Conservation (phyloP, 495 filamentous ascomycete genomes). For the Staphylotrichum tortipilum region DNA sequence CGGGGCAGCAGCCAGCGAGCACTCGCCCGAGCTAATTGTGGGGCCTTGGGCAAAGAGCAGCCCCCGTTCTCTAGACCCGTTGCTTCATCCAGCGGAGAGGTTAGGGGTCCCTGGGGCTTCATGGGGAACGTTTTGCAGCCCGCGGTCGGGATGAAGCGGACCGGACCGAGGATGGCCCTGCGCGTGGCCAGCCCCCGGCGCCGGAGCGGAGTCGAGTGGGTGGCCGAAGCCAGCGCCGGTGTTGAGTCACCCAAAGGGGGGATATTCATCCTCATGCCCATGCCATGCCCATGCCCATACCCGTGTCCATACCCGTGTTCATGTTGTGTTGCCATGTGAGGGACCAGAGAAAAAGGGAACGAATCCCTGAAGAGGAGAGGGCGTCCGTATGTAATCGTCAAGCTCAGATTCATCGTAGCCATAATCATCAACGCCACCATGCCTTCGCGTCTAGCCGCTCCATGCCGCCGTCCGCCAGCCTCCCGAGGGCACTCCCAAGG, state of each 20-base stretch:
- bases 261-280: too few relatives aligned
- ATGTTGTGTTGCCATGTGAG: too few relatives aligned
- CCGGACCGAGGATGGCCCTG: background rate
- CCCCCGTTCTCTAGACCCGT: too few relatives aligned
- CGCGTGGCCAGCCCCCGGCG: background rate
- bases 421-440: background rate
- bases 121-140: background rate
- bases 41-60: background rate
- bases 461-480: background rate
- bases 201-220: background rate
- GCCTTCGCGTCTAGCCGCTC: background rate
- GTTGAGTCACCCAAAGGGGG: constrained; percentile 3
- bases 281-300: too few relatives aligned
- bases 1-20: constrained; percentile 11
- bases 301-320: too few relatives aligned
- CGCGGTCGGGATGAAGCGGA: background rate
- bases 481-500: background rate
- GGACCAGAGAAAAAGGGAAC: too few relatives aligned
- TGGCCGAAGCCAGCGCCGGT: background rate
- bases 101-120: background rate
- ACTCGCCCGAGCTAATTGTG: background rate
- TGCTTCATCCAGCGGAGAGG: too few relatives aligned
- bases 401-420: constrained; percentile 9
- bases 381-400: background rate
- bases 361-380: background rate